phyloP scores from a whole-genome alignment of 140 eudicot species.

The Anethum foeniculum region DNA sequence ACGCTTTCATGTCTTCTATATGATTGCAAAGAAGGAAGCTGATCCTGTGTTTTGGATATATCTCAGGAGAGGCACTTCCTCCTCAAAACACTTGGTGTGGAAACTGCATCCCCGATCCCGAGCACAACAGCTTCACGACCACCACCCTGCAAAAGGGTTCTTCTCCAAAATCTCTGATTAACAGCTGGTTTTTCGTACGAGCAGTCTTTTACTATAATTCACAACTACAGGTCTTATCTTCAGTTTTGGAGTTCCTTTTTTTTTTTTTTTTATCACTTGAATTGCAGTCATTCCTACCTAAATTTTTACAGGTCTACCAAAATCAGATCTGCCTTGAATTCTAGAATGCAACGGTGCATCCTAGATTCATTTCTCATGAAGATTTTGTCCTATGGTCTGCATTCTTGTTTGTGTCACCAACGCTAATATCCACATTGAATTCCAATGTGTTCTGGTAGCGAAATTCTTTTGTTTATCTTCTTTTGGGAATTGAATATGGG shows the following conservation, averaged over 20 bases:
- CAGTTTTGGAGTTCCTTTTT: constrained; percentile 27
- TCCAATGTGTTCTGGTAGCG: constrained; percentile 23
- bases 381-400: constrained; percentile 30
- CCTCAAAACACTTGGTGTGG: constrained; percentile 85
- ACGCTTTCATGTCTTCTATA: background rate
- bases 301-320: constrained; percentile 61
- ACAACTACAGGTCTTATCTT: constrained; percentile 11
- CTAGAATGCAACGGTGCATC: constrained; percentile 75
- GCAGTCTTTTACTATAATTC: constrained; percentile 1
- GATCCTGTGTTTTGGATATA: constrained; percentile 10
- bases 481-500: constrained; percentile 42
- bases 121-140: constrained; percentile 50
- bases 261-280: constrained; percentile 25
- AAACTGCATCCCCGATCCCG: constrained; percentile 40
- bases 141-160: constrained; percentile 87
- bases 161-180: constrained; percentile 82
- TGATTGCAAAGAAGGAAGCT: constrained; percentile 10
- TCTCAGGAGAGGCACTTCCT: constrained; percentile 83
- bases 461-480: constrained; percentile 32
- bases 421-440: constrained; percentile 28
- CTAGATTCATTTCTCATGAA: constrained; percentile 28
- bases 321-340: constrained; percentile 71
- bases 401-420: constrained; percentile 17
- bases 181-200: constrained; percentile 17
- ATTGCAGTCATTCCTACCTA: constrained; percentile 61